Base-by-base conservation (phyloP, 331 rosid species). In the Cucumis variabilis region DNA sequence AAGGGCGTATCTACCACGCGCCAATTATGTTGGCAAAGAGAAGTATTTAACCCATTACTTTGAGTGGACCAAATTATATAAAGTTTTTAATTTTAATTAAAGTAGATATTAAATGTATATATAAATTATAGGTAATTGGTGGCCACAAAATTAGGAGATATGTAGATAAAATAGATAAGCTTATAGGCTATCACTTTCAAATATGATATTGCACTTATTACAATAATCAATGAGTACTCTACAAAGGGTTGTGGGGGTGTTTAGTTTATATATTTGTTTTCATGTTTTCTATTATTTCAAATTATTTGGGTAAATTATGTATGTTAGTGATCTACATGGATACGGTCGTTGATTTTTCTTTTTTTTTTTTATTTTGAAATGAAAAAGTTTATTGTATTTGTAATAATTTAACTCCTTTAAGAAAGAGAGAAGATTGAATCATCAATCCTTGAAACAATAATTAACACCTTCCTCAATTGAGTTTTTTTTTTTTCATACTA, bases 101-200 rank as follows among this genome's bases (percentile, higher is more conserved):
- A 48, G 6, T 50, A 13, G 65, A 77, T 77, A 23, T 44, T 12
- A 11, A 37, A 37, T 37, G 44, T 27, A 1, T 21, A 62, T 20
- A 62, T 2, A 19, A 62, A 20, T 62, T 3, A 23, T 16, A 4
- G 19, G 48, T 17, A 55, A 58, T 55, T 80, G 65, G 69, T 55
- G 50, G 50, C 85, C 84, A 79, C 84, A 79, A 53, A 25, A 27
- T 30, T 80, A 55, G 48, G 69, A 79, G 11, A 53, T 79, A 79
- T 16, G 68, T 55, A 53, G 85, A 80, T 17, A 55, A 7, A 80
- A 28, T 55, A 58, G 51, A 80, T 53, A 80, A 80, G 85, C 28
- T 55, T 19, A 80, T 80, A 58, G 8, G 27, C 9, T 80, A 79
- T 27, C 84, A 14, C 24, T 58, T 80, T 80, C 48, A 28, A 27